Conservation (phyloP, 2,329 filamentous ascomycete genomes). For the Hymenoscyphus occultus region DNA sequence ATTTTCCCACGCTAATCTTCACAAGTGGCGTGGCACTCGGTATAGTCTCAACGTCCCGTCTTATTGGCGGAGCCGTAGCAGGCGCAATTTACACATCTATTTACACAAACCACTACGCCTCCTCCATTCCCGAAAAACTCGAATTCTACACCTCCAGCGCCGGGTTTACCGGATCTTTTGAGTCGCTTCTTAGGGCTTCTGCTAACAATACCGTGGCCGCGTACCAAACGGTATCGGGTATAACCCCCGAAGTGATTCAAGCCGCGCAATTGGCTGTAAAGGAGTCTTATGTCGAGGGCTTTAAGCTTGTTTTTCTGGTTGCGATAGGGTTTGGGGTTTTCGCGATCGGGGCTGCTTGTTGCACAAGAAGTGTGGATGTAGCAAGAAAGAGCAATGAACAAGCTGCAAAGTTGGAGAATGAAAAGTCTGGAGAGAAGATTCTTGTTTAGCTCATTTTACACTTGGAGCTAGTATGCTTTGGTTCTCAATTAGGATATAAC, state of each 20-base stretch:
- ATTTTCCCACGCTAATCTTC: background rate
- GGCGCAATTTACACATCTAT: slow-evolving; percentile 41
- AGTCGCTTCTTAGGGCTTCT: background rate
- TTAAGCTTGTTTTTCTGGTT: slow-evolving; percentile 38
- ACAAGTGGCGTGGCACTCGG: slow-evolving; percentile 37
- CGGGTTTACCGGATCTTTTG: background rate
- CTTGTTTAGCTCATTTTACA: background rate
- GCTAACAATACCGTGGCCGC: slow-evolving; percentile 5
- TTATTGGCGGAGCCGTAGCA: slow-evolving; percentile 40
- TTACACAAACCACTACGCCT: slow-evolving; percentile 33
- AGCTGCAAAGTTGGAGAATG: slow-evolving; percentile 32
- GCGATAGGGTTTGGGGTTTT: slow-evolving; percentile 39
- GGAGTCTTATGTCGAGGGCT: slow-evolving; percentile 37
- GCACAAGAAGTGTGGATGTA: slow-evolving; percentile 36
- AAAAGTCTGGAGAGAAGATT: slow-evolving; percentile 9
- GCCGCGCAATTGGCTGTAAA: slow-evolving; percentile 35
- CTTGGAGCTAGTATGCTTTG: no score
- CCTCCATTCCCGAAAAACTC: slow-evolving; percentile 32
- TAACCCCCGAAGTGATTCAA: background rate
- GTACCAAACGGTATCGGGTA: slow-evolving; percentile 4
- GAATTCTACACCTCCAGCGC: slow-evolving; percentile 21
- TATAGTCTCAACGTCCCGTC: slow-evolving; percentile 39
- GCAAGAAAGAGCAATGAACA: slow-evolving; percentile 35
- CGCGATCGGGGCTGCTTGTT: slow-evolving; percentile 35
- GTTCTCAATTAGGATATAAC: no score